A percentile compares a stretch with the other conserved stretches of the same genome.
phyloP scores from a whole-genome alignment of 352 stramenopile genomes.

The Globisporangium splendens region DNA sequence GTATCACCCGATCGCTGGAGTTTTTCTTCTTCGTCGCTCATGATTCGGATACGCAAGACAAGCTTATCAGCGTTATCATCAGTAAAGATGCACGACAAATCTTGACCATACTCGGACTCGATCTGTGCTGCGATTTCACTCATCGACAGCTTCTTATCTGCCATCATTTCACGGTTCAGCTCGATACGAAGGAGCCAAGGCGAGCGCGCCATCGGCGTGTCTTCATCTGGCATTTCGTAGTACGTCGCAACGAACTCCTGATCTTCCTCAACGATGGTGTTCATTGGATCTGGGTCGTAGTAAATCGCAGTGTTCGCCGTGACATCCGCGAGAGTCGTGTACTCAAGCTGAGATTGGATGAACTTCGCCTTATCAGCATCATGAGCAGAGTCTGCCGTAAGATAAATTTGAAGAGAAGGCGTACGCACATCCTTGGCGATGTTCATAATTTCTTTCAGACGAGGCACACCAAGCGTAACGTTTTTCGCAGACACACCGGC shows the following conservation, averaged over 20 bases:
- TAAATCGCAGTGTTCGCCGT: conserved; percentile 97
- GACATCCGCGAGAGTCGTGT: conserved; percentile 96
- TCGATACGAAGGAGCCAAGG: conserved; percentile 99
- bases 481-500: conserved; percentile 99
- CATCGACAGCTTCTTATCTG: conserved; percentile 97
- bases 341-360: conserved; percentile 95
- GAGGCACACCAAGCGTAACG: conserved; percentile 98
- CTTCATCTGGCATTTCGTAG: conserved; percentile 97
- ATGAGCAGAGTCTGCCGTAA: conserved; percentile 87
- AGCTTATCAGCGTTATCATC: conserved; percentile 98
- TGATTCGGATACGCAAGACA: conserved; percentile 96
- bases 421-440: conserved; percentile 98
- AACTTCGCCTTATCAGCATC: conserved; percentile 87
- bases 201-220: conserved; percentile 91
- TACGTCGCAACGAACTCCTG: conserved; percentile 97
- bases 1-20: conserved; percentile 78
- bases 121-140: conserved; percentile 96
- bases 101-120: conserved; percentile 92
- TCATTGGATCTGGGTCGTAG: conserved; percentile 98
- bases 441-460: conserved; percentile 99
- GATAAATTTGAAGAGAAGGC: conserved; percentile 94
- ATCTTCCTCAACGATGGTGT: conserved; percentile 96
- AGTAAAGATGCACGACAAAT: conserved; percentile 96
- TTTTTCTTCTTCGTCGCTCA: conserved; percentile 93
- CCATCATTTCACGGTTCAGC: conserved; percentile 96